Conservation (phyloP, 129 eudicot genomes). For the Heracleum sosnowskyi region DNA sequence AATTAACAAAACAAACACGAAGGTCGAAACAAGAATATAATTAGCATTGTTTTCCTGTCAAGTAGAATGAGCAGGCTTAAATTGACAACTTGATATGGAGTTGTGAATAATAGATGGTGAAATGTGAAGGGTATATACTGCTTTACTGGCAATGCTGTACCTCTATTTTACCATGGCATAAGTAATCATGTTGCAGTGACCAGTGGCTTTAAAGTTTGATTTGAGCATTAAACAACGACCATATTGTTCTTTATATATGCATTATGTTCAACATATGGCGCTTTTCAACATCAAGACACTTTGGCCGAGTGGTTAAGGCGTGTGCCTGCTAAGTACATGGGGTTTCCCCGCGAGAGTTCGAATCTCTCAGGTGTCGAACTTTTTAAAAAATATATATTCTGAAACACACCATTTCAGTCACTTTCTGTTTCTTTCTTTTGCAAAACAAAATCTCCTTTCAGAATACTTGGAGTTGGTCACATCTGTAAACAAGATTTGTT, state of each 20-base stretch:
- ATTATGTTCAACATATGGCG: not conserved
- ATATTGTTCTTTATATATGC: too few relatives aligned
- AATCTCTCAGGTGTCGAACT: conserved; percentile 87
- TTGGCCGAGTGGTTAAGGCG: conserved; percentile 99
- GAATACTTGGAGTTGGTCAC: too few relatives aligned
- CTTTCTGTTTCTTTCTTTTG: too few relatives aligned
- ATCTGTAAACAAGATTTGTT: too few relatives aligned
- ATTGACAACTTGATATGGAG: too few relatives aligned
- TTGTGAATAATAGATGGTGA: not conserved
- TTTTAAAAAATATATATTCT: too few relatives aligned
- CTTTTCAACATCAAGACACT: conserved; percentile 28
- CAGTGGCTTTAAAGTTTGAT: not conserved
- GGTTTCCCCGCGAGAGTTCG: conserved; percentile 99
- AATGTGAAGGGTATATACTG: not conserved
- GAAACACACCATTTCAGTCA: too few relatives aligned
- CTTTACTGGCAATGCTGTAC: conserved; percentile 8
- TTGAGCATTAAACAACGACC: not conserved
- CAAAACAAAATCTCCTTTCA: too few relatives aligned
- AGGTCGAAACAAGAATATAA: too few relatives aligned
- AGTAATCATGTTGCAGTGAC: not conserved
- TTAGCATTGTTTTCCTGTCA: too few relatives aligned
- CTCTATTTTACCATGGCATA: conserved; percentile 6
- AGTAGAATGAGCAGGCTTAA: too few relatives aligned
- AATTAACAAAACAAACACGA: too few relatives aligned
- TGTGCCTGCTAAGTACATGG: conserved; percentile 99